Evolutionary conservation across 2,329 filamentous ascomycete genomes (phyloP), one percentile per base, ranked within the genome.

Genomic region (Macrophomina pseudophaseolina): DNA sequence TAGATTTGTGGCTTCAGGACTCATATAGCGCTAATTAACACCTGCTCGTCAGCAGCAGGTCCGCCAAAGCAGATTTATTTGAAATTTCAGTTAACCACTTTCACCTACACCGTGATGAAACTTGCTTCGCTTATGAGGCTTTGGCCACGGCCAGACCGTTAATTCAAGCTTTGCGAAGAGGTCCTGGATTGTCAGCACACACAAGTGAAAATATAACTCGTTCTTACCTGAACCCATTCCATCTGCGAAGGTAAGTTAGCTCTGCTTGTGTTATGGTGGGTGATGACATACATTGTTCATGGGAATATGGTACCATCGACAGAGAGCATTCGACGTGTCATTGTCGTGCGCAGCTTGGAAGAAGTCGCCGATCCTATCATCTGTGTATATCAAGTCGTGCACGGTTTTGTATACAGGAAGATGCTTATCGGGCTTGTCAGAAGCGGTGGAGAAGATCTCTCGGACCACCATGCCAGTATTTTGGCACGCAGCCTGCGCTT

Each of bases 331-430:
- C 0, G 30, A 23, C 9, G 44, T 1, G 5, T 23, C 5, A 5
- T 62, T 18, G 32, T 38, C 6, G 5, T 38, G 18, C 5, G 44
- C 9, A 16, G 44, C 16, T 38, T 30, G 58, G 32, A 62, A 62
- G 5, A 35, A 40, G 7, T n/a, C 11, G 3, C 38, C 32, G 11
- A 62, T 49, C 5, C 16, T 49, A 1, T 62, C 58, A n/a, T 62
- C 11, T 7, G 42, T 49, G 58, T 62, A 62, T 14, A 62, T 33
- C 1, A 62, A 30, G 3, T 62, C 58, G 2, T 62, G 32, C 5
- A 62, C 58, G 2, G 58, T 49, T 12, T 49, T 62, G 44, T 62
- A 62, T n/a, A 62, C 44, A 11, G 58, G 58, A 9, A 62, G 44
- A n/a, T 62, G 58, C 6, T 11, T 62, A 4, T 49, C 58, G 1